Percentiles rank a stretch among this genome's conserved stretches.
These are phyloP conservation scores for Cyberlindnera euphorbiae DNA, from an alignment of 805 yeast species.

Conservation along the genomic window DNA sequence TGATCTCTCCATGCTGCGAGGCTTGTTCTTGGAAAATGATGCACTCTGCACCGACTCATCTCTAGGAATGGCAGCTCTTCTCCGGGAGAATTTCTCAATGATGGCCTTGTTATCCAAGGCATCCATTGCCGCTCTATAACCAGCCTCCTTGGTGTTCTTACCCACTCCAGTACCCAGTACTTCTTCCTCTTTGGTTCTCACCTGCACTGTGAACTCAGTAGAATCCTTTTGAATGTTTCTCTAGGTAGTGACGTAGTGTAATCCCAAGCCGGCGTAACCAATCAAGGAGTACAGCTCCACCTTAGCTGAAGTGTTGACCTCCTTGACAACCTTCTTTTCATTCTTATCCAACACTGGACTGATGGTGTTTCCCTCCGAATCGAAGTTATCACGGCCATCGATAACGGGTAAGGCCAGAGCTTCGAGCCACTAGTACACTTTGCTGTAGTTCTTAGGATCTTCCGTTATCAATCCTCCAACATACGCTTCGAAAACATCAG, in stretches of 20 bases:
- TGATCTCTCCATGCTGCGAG: too few relatives aligned
- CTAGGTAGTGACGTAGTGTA: conserved; percentile 45
- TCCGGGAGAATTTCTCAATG: conserved; percentile 58
- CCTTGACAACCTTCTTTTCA: conserved; percentile 1
- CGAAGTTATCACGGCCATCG: conserved; percentile 3
- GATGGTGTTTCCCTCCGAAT: conserved; percentile 9
- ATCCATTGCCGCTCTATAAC: conserved; percentile 77
- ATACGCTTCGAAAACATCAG: conserved; percentile 93
- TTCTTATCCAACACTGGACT: background rate
- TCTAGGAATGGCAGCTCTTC: conserved; percentile 51
- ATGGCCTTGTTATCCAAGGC: conserved; percentile 57
- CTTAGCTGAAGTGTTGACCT: conserved; percentile 64
- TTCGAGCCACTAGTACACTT: conserved; percentile 53
- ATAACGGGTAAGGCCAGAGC: conserved; percentile 44
- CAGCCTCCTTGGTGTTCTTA: conserved; percentile 68
- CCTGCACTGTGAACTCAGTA: conserved; percentile 54
- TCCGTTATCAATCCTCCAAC: conserved; percentile 79
- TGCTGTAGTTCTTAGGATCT: conserved; percentile 39
- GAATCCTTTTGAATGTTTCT: conserved; percentile 30
- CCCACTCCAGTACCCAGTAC: conserved; percentile 71
- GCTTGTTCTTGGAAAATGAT: background rate
- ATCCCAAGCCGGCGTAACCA: conserved; percentile 66
- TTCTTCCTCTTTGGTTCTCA: conserved; percentile 58
- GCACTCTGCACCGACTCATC: conserved; percentile 16
- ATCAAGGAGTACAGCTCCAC: conserved; percentile 70